Evolutionary conservation across 192 early-diverging fungal genomes (phyloP).

Genomic region (Mortierella antarctica): DNA sequence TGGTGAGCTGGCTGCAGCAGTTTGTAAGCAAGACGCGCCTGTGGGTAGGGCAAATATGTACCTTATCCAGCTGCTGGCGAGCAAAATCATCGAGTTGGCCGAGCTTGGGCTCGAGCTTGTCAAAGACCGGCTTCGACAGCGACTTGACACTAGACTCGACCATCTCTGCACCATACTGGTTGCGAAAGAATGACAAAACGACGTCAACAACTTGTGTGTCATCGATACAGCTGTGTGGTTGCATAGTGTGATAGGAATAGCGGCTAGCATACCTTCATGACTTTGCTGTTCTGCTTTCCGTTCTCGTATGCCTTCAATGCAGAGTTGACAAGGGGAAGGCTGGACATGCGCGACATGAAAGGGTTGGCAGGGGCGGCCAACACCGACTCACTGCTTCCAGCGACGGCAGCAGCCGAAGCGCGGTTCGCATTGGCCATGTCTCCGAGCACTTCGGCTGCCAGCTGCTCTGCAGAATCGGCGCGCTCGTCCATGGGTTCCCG

Average conservation of each 20-base stretch:
- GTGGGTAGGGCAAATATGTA: conserved; percentile 13
- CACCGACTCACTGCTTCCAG: conserved; percentile 3
- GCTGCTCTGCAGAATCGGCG: conserved; percentile 27
- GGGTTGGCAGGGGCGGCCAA: conserved; percentile 30
- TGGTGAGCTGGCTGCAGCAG: not conserved
- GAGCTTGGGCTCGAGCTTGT: conserved; percentile 76
- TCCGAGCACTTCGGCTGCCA: conserved; percentile 40
- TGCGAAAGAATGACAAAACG: not conserved
- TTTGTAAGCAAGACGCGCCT: not conserved
- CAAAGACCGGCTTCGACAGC: conserved; percentile 78
- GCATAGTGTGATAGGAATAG: not conserved
- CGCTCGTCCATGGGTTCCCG: not conserved
- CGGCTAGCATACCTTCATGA: conserved; percentile 54
- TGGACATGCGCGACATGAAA: conserved; percentile 84
- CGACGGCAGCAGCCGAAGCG: not conserved
- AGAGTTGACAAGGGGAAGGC: conserved; percentile 82
- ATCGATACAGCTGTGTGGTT: not conserved
- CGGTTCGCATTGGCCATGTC: conserved; percentile 33
- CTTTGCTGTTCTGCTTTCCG: conserved; percentile 70
- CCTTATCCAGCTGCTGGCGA: conserved; percentile 79
- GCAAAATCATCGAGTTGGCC: conserved; percentile 79
- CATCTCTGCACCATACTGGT: conserved; percentile 74
- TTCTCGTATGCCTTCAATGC: conserved; percentile 79
- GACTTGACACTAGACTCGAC: conserved; percentile 81
- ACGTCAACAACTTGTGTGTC: not conserved